phyloP scores from a whole-genome alignment of 2,329 filamentous ascomycete species.

The Lachnellula occidentalis region DNA sequence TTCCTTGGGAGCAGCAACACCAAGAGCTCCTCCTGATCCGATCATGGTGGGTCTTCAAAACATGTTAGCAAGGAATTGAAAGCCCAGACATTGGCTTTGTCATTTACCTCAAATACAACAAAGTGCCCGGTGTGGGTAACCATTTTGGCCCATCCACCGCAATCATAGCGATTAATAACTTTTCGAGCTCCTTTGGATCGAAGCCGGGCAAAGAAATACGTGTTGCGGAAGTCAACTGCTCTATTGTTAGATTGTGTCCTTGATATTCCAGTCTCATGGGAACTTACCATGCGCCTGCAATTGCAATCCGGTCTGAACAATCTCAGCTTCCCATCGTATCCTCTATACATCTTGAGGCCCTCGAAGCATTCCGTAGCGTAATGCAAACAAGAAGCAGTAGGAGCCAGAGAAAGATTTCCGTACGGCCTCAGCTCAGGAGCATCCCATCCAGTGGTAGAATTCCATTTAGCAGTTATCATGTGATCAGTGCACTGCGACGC shows the following conservation, averaged over 20 bases:
- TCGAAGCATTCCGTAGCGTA: slow-evolving; percentile 92
- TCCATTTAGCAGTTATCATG: slow-evolving; percentile 76
- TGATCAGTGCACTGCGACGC: slow-evolving; percentile 61
- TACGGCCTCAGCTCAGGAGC: slow-evolving; percentile 72
- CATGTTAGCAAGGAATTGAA: background rate
- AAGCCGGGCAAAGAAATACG: slow-evolving; percentile 74
- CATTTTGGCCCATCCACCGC: slow-evolving; percentile 70
- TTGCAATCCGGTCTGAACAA: slow-evolving; percentile 60
- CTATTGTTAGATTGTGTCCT: background rate
- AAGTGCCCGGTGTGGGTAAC: slow-evolving; percentile 68
- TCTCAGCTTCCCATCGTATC: slow-evolving; percentile 57
- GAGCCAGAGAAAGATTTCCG: slow-evolving; percentile 71
- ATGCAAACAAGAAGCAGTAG: slow-evolving; percentile 75
- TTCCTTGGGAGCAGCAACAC: slow-evolving; percentile 72
- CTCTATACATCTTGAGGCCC: slow-evolving; percentile 78
- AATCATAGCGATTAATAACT: slow-evolving; percentile 66
- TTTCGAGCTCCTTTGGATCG: slow-evolving; percentile 64
- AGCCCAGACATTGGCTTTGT: background rate
- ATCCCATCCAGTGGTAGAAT: slow-evolving; percentile 60
- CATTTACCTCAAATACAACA: slow-evolving; percentile 60
- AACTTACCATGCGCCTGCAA: slow-evolving; percentile 42
- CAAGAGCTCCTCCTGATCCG: slow-evolving; percentile 72
- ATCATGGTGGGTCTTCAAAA: slow-evolving; percentile 66
- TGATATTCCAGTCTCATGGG: slow-evolving; percentile 55
- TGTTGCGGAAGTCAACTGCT: slow-evolving; percentile 46